Conservation (phyloP, 2,329 filamentous ascomycete species). For the Neobulgaria alba region DNA sequence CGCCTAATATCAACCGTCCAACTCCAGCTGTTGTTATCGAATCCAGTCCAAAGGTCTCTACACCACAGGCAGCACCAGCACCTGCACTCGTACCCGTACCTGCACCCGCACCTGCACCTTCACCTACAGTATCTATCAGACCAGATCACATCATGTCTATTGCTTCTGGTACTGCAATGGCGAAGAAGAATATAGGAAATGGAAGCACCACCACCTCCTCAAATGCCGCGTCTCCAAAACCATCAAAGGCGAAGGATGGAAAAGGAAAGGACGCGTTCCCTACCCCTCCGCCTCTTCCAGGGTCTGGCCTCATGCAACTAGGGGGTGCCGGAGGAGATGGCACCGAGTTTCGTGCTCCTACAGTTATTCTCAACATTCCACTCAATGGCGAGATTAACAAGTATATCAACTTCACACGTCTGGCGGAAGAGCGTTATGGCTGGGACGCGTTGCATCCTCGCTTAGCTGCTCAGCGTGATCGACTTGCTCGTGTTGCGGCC, state of each 20-base stretch:
- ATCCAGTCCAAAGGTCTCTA: no score
- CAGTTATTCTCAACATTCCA: conserved; percentile 75
- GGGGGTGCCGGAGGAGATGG: conserved; percentile 44
- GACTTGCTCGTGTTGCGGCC: conserved; percentile 79
- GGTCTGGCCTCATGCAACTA: conserved; percentile 54
- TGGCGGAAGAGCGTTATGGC: conserved; percentile 90
- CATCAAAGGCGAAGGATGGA: conserved; percentile 42
- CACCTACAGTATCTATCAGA: conserved; percentile 10
- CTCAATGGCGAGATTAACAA: conserved; percentile 78
- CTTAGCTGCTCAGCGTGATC: conserved; percentile 78
- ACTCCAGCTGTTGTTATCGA: conserved; percentile 17
- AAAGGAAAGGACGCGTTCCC: conserved; percentile 14
- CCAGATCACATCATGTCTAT: conserved; percentile 5
- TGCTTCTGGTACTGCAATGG: conserved; percentile 14
- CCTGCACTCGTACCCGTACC: not conserved
- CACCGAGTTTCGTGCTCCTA: conserved; percentile 55
- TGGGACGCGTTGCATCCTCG: conserved; percentile 91
- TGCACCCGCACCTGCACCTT: conserved; percentile 13
- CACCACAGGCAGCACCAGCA: no score
- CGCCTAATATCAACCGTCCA: conserved; percentile 22
- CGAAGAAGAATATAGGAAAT: conserved; percentile 33
- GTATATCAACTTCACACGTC: conserved; percentile 88
- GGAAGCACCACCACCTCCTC: conserved; percentile 41
- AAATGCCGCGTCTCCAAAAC: conserved; percentile 46
- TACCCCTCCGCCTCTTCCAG: conserved; percentile 47